These are phyloP conservation scores for Leccinum sublutescens DNA, from an alignment of 768 basidiomycete genomes.

Conservation along the genomic window DNA sequence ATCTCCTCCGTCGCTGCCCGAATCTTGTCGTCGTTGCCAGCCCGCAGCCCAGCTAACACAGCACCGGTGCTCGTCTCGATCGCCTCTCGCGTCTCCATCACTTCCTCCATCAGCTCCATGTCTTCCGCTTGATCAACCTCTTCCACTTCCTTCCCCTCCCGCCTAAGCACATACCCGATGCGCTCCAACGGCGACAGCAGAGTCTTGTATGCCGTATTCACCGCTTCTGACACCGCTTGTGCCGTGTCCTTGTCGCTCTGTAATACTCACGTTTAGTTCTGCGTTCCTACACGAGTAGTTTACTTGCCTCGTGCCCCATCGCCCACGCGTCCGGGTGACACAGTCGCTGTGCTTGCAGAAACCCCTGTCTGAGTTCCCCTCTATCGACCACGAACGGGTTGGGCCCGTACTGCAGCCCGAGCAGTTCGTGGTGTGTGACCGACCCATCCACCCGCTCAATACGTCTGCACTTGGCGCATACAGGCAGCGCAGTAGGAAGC, in stretches of 20 bases:
- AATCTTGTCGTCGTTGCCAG: conserved; percentile 55
- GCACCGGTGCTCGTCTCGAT: conserved; percentile 58
- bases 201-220: conserved; percentile 82
- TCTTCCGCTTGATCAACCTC: conserved; percentile 78
- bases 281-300: conserved; percentile 3
- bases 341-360: conserved; percentile 67
- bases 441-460: conserved; percentile 58
- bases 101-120: conserved; percentile 63
- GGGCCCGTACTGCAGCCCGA: conserved; percentile 57
- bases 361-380: conserved; percentile 57
- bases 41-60: conserved; percentile 49
- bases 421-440: conserved; percentile 63
- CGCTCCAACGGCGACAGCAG: conserved; percentile 72
- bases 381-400: conserved; percentile 74
- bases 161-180: conserved; percentile 76
- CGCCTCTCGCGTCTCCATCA: conserved; percentile 77
- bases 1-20: conserved; percentile 45
- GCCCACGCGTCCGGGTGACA: conserved; percentile 90
- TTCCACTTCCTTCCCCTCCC: conserved; percentile 52
- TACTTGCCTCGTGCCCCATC: conserved; percentile 54
- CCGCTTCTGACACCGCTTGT: conserved; percentile 54
- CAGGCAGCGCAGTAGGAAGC: conserved; percentile 66
- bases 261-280: conserved; percentile 9
- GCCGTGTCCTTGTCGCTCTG: conserved; percentile 27
- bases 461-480: conserved; percentile 69